Evolutionary conservation across 2,329 filamentous ascomycete genomes (phyloP).

Genomic region (Colletotrichum phormii): DNA sequence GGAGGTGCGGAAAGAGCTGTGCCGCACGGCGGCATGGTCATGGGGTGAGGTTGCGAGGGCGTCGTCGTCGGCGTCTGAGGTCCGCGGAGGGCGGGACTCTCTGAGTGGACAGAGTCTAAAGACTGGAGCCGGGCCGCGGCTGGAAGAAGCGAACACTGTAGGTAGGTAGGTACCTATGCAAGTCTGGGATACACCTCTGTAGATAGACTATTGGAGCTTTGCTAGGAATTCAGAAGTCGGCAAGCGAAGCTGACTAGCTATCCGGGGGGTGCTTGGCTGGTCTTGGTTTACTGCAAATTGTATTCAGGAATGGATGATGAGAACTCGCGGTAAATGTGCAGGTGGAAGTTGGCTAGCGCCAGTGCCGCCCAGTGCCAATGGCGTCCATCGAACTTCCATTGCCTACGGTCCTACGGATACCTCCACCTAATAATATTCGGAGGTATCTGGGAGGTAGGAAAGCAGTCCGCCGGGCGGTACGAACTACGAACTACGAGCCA

Average conservation of each 20-base stretch:
- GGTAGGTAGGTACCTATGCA: background rate
- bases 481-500: background rate
- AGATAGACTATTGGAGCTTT: too few relatives aligned
- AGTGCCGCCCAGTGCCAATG: background rate
- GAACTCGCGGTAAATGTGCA: background rate
- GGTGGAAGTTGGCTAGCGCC: background rate
- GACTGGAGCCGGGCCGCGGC: background rate
- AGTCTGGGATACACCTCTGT: background rate
- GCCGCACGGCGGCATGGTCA: constrained; percentile 14
- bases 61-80: background rate
- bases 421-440: too few relatives aligned
- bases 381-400: too few relatives aligned
- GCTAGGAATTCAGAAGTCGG: too few relatives aligned
- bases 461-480: background rate
- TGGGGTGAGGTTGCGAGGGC: constrained; percentile 4
- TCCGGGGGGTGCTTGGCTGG: background rate
- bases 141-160: background rate
- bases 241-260: background rate
- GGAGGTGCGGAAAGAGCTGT: background rate
- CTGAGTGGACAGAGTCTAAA: constrained; percentile 13
- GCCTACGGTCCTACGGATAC: too few relatives aligned
- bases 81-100: background rate
- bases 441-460: background rate
- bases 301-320: background rate
- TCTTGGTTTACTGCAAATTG: background rate